A percentile compares a stretch with the other conserved stretches of the same genome.
phyloP scores from a whole-genome alignment of 306 rosid species.

The Quercus rubra region DNA sequence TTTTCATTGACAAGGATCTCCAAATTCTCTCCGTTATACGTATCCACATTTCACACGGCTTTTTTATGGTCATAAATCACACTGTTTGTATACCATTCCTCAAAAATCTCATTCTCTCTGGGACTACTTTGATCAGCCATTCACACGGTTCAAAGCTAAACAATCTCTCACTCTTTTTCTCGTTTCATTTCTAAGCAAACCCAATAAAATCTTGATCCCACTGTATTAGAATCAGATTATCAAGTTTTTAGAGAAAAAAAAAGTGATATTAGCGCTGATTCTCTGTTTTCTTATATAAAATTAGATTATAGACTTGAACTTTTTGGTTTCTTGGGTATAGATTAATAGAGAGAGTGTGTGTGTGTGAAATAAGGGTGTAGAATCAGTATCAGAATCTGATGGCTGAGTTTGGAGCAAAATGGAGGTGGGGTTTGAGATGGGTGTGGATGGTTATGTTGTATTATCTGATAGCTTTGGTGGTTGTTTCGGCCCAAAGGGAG shows the following conservation, averaged over 20 bases:
- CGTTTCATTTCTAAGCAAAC: too few species aligned
- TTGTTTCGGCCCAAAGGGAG: constrained; percentile 62
- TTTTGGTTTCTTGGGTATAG: neutral
- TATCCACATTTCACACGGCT: too few species aligned
- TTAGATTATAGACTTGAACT: neutral
- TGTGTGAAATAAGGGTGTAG: neutral
- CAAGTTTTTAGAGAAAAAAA: neutral
- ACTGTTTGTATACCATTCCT: too few species aligned
- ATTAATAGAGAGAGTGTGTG: neutral
- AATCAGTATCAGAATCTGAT: neutral
- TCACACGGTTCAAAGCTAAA: too few species aligned
- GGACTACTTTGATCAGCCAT: too few species aligned
- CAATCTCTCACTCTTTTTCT: too few species aligned
- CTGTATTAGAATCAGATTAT: too few species aligned
- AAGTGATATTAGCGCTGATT: neutral
- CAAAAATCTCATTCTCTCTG: too few species aligned
- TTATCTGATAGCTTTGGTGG: constrained; percentile 32
- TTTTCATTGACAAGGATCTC: too few species aligned
- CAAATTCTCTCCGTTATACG: too few species aligned
- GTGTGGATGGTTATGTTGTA: constrained; percentile 36
- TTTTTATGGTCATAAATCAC: too few species aligned
- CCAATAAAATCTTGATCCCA: too few species aligned
- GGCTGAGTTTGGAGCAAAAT: constrained; percentile 19
- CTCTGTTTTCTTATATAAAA: neutral
- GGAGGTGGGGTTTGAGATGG: constrained; percentile 42